These are phyloP conservation scores for Malus hybrid DNA, from an alignment of 331 rosid species.

Conservation along the genomic window DNA sequence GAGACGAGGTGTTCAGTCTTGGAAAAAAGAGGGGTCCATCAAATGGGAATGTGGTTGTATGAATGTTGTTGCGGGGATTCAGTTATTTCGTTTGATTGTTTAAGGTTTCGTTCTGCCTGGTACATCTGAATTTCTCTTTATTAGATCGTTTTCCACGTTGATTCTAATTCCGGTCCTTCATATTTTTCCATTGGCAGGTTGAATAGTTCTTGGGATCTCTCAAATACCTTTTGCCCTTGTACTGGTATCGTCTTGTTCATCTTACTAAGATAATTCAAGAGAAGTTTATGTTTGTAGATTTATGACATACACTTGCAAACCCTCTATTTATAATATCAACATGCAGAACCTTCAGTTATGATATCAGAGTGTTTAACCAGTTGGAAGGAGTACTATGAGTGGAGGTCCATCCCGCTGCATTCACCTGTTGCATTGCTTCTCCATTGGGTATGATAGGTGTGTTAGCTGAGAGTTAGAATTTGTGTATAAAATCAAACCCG, in stretches of 20 bases:
- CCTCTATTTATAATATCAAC: slow-evolving; percentile 26
- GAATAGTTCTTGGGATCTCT: slow-evolving; percentile 58
- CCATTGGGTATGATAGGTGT: slow-evolving; percentile 63
- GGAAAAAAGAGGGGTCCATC: slow-evolving; percentile 60
- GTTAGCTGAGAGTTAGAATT: background rate
- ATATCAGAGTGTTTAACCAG: slow-evolving; percentile 36
- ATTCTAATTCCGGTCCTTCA: slow-evolving; percentile 11
- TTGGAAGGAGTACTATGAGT: slow-evolving; percentile 77
- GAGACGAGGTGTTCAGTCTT: slow-evolving; percentile 76
- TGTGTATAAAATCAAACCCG: background rate
- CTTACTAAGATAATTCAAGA: slow-evolving; percentile 9
- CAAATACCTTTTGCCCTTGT: slow-evolving; percentile 55
- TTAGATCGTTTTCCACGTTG: background rate
- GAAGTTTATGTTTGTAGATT: slow-evolving; percentile 2
- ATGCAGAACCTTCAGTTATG: slow-evolving; percentile 50
- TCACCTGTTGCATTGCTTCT: slow-evolving; percentile 85
- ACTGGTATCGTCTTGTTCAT: slow-evolving; percentile 41
- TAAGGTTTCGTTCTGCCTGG: slow-evolving; percentile 32
- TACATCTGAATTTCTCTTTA: background rate
- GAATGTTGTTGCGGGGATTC: slow-evolving; percentile 68
- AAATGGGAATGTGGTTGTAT: slow-evolving; percentile 64
- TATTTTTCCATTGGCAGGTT: slow-evolving; percentile 36
- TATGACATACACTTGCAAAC: slow-evolving; percentile 37
- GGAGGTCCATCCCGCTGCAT: slow-evolving; percentile 74
- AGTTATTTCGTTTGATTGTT: slow-evolving; percentile 34